Evolutionary conservation across 2,329 filamentous ascomycete species (phyloP).

Genomic region (Knoxdaviesia capensis): DNA sequence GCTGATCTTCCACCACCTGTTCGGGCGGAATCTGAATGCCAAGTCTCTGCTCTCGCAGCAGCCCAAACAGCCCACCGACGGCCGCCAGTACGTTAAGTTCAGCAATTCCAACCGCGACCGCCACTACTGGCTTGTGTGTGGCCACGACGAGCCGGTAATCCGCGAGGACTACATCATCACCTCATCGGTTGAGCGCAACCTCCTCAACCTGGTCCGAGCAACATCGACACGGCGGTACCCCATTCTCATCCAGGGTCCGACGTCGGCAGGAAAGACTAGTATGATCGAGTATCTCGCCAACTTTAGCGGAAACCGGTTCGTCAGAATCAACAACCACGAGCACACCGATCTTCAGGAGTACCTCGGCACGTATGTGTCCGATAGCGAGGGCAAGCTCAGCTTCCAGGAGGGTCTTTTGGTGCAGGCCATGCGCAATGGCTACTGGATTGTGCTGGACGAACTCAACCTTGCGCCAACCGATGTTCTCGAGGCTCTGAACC

Average conservation of each 20-base stretch:
- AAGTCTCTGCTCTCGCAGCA: constrained; percentile 59
- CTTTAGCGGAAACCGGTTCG: constrained; percentile 87
- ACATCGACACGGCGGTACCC: constrained; percentile 84
- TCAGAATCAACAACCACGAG: constrained; percentile 98
- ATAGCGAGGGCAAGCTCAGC: constrained; percentile 58
- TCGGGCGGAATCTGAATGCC: constrained; percentile 38
- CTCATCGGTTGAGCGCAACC: constrained; percentile 80
- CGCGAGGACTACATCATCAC: constrained; percentile 91
- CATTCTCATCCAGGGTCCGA: constrained; percentile 88
- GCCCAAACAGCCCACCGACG: constrained; percentile 59
- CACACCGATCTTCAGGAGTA: constrained; percentile 98
- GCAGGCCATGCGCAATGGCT: constrained; percentile 74
- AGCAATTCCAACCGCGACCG: constrained; percentile 40
- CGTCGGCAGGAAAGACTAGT: constrained; percentile 93
- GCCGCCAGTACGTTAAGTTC: constrained; percentile 61
- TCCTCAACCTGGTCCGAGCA: constrained; percentile 84
- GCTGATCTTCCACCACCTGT: constrained; percentile 60
- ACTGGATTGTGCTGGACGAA: constrained; percentile 97
- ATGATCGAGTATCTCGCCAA: constrained; percentile 99
- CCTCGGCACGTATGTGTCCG: constrained; percentile 81
- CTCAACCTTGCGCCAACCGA: constrained; percentile 93
- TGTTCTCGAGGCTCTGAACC: constrained; percentile 87
- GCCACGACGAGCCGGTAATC: constrained; percentile 41
- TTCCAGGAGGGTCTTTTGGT: constrained; percentile 93
- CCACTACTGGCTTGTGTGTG: constrained; percentile 80